phyloP scores from a whole-genome alignment of 2,329 filamentous ascomycete species.

The Fusarium nanum region DNA sequence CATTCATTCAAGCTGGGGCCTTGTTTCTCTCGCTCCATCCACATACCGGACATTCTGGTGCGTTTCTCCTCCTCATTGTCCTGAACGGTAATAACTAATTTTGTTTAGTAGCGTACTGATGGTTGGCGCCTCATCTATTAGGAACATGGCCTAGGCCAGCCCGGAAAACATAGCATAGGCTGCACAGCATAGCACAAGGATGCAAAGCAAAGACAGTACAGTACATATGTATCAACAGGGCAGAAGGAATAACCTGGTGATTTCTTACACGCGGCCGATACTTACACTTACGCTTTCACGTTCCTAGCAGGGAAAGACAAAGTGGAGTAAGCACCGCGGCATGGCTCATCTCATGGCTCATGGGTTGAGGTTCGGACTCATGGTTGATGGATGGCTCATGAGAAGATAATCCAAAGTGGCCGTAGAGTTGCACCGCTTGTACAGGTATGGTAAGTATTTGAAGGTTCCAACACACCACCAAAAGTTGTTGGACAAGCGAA shows the following conservation, averaged over 20 bases:
- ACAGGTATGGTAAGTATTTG: constrained; percentile 23
- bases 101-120: constrained; percentile 25
- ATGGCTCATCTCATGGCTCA: constrained; percentile 36
- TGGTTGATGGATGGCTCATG: constrained; percentile 29
- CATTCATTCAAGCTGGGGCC: constrained; percentile 11
- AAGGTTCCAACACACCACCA: constrained; percentile 30
- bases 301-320: constrained; percentile 44
- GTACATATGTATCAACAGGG: constrained; percentile 12
- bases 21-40: constrained; percentile 15
- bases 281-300: constrained; percentile 36
- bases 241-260: constrained; percentile 18
- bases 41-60: constrained; percentile 11
- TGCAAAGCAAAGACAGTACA: constrained; percentile 5
- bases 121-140: constrained; percentile 39
- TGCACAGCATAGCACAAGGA: constrained; percentile 21
- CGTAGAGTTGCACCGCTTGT: constrained; percentile 33
- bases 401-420: constrained; percentile 18
- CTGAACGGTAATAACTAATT: constrained; percentile 21
- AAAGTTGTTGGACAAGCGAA: constrained; percentile 26
- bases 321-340: constrained; percentile 37
- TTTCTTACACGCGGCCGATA: constrained; percentile 33
- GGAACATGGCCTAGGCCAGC: constrained; percentile 20
- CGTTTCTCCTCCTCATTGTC: constrained; percentile 1
- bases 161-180: constrained; percentile 18
- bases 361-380: constrained; percentile 31